Conservation (phyloP, 2,329 filamentous ascomycete species). For the Aspergillus oerlinghausenensis region DNA sequence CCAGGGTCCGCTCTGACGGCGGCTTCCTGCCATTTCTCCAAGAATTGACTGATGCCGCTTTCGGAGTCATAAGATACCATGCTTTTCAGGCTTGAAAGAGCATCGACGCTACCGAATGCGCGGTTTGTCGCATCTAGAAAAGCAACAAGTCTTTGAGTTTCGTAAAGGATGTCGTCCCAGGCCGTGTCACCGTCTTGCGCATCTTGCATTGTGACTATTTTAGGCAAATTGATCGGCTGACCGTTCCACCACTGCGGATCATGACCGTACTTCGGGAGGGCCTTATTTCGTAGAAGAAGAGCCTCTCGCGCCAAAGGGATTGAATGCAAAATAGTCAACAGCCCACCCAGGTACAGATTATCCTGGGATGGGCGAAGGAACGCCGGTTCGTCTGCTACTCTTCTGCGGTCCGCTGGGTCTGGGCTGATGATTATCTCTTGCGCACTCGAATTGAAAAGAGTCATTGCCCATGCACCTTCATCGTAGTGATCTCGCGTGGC, state of each 20-base stretch:
- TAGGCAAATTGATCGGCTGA: constrained; percentile 45
- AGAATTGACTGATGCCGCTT: constrained; percentile 40
- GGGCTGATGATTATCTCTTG: constrained; percentile 54
- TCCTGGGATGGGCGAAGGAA: constrained; percentile 54
- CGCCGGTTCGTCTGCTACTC: constrained; percentile 47
- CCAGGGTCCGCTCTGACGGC: constrained; percentile 40
- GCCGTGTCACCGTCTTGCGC: constrained; percentile 29
- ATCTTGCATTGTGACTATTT: constrained; percentile 45
- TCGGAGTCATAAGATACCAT: constrained; percentile 32
- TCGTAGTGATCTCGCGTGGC: constrained; percentile 54
- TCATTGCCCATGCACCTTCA: constrained; percentile 52
- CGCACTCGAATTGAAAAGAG: constrained; percentile 43
- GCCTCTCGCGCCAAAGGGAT: constrained; percentile 57
- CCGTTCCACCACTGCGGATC: constrained; percentile 62
- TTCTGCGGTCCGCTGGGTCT: constrained; percentile 46
- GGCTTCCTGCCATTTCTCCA: constrained; percentile 47
- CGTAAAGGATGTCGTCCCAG: constrained; percentile 48
- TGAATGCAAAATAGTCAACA: constrained; percentile 59
- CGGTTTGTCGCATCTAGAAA: constrained; percentile 56
- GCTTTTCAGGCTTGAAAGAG: constrained; percentile 43
- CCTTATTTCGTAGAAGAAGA: constrained; percentile 46
- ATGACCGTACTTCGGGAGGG: constrained; percentile 49
- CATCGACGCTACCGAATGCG: constrained; percentile 55
- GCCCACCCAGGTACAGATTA: constrained; percentile 51
- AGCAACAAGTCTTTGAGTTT: constrained; percentile 58